phyloP scores from a whole-genome alignment of 495 filamentous ascomycete genomes.

The Hyaloscypha bicolor region DNA sequence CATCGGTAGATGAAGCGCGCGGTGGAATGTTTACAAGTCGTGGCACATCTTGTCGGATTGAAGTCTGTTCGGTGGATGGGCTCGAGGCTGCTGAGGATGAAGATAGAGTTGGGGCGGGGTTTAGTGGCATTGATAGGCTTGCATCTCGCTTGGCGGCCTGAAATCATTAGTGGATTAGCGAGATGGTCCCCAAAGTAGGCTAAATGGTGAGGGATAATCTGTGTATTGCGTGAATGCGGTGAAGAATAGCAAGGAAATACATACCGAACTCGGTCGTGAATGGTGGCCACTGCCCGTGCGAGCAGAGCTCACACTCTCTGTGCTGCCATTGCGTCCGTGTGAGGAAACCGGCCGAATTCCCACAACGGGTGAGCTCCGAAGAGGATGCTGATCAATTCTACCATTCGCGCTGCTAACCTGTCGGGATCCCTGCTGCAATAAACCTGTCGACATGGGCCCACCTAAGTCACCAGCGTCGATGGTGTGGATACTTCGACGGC shows the following conservation, averaged over 20 bases:
- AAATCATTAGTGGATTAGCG: constrained; percentile 30
- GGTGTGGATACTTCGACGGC: constrained; percentile 80
- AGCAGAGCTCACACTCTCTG: constrained; percentile 51
- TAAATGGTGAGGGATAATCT: constrained; percentile 33
- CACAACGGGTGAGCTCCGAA: constrained; percentile 36
- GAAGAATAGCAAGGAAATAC: constrained; percentile 32
- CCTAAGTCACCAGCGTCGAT: constrained; percentile 66
- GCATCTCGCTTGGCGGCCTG: constrained; percentile 37
- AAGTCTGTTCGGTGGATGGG: constrained; percentile 30
- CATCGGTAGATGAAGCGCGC: constrained; percentile 70
- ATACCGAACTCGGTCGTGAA: constrained; percentile 61
- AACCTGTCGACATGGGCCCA: constrained; percentile 25
- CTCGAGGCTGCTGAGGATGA: constrained; percentile 42
- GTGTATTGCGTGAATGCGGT: constrained; percentile 19
- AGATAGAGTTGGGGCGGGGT: constrained; percentile 49
- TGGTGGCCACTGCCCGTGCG: constrained; percentile 35
- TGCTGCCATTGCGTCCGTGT: constrained; percentile 61
- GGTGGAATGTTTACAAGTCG: constrained; percentile 66
- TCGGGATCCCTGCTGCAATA: constrained; percentile 31
- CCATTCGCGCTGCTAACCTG: constrained; percentile 35
- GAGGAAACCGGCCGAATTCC: constrained; percentile 48
- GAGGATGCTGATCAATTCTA: constrained; percentile 35
- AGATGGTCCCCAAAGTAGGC: constrained; percentile 34
- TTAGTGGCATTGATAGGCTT: constrained; percentile 32
- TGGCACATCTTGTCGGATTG: constrained; percentile 50